Conservation (phyloP, 2,329 filamentous ascomycete genomes). For the Curvularia sp. region DNA sequence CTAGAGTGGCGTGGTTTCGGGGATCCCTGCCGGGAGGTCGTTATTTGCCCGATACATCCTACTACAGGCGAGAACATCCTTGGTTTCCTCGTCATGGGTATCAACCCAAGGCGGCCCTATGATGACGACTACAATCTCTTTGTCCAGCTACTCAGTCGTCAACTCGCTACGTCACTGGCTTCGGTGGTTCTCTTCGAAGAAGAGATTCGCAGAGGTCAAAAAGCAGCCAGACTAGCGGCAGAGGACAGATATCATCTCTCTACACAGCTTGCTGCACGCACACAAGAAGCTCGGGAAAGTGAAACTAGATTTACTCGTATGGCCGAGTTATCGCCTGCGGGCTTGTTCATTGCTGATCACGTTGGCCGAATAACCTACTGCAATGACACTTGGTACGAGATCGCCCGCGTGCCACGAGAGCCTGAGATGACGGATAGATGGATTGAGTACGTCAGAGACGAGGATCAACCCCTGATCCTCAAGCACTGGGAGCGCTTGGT, state of each 20-base stretch:
- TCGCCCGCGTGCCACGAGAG: constrained; percentile 70
- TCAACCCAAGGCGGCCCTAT: constrained; percentile 79
- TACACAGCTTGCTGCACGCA: constrained; percentile 71
- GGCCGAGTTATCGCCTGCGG: constrained; percentile 83
- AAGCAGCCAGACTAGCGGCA: constrained; percentile 75
- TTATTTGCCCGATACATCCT: constrained; percentile 80
- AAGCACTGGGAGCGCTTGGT: constrained; percentile 69
- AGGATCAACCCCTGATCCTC: constrained; percentile 67
- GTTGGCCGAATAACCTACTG: constrained; percentile 76
- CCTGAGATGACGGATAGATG: constrained; percentile 67
- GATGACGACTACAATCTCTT: constrained; percentile 83
- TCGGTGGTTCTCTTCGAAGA: constrained; percentile 85
- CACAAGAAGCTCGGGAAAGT: constrained; percentile 64
- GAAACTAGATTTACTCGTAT: constrained; percentile 83
- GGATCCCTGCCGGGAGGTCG: constrained; percentile 72
- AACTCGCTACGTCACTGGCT: constrained; percentile 79
- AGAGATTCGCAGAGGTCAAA: constrained; percentile 77
- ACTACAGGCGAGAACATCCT: constrained; percentile 76
- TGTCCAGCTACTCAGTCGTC: constrained; percentile 74
- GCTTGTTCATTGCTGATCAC: constrained; percentile 82
- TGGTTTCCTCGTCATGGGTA: constrained; percentile 79
- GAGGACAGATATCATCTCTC: constrained; percentile 79
- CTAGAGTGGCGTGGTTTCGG: constrained; percentile 74
- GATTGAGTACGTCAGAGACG: constrained; percentile 74
- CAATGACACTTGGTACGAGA: constrained; percentile 77